These are phyloP conservation scores for Aspergillus tamarii DNA, from an alignment of 2,329 filamentous ascomycete genomes.

Conservation along the genomic window DNA sequence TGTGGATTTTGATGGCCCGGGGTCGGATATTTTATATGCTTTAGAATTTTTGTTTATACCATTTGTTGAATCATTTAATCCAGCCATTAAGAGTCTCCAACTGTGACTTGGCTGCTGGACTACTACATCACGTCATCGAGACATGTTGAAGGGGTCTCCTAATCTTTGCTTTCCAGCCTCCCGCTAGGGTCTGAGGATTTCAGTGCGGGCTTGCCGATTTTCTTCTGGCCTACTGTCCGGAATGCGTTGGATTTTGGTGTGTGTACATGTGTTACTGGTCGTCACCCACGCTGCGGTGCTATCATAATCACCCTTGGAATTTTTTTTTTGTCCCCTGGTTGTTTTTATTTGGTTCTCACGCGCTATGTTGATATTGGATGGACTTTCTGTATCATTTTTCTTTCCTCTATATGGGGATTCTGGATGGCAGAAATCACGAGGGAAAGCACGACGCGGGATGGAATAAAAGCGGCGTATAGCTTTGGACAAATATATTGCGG, in stretches of 20 bases:
- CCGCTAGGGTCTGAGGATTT: not conserved
- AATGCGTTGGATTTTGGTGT: conserved; percentile 15
- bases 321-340: conserved; percentile 11
- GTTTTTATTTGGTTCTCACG: conserved; percentile 19
- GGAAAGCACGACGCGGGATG: conserved; percentile 17
- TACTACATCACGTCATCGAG: not conserved
- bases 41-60: conserved; percentile 3
- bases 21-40: not conserved
- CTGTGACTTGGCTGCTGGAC: conserved; percentile 1
- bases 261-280: conserved; percentile 12
- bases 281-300: conserved; percentile 18
- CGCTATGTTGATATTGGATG: conserved; percentile 23
- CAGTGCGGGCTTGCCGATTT: conserved; percentile 9
- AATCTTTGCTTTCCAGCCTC: not conserved
- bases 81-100: not conserved
- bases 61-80: not conserved
- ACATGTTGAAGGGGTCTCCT: not conserved
- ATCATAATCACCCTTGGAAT: conserved; percentile 14
- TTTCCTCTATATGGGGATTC: conserved; percentile 19
- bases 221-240: conserved; percentile 8
- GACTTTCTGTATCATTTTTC: conserved; percentile 17
- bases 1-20: not conserved
- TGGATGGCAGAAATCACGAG: conserved; percentile 12
- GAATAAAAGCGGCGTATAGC: conserved; percentile 21
- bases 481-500: conserved; percentile 16